A percentile compares a stretch with the other conserved stretches of the same genome.
Conservation (phyloP, 75 land plant genomes). For the Pseudotsuga menziesii region DNA sequence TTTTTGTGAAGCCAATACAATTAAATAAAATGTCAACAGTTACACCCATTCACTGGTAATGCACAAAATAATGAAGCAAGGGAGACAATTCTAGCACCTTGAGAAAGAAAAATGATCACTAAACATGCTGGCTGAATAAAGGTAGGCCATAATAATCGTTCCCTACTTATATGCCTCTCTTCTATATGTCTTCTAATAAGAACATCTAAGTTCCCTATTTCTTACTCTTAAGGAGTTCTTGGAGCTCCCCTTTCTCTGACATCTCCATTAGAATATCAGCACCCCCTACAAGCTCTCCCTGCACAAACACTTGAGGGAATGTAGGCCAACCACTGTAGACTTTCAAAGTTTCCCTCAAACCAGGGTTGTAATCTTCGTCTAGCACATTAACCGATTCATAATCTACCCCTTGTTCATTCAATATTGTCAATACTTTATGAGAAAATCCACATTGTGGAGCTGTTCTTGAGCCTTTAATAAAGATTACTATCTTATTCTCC, state of each 20-base stretch:
- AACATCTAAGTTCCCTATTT: constrained; percentile 18
- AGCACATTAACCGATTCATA: constrained; percentile 85
- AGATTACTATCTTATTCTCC: constrained; percentile 80
- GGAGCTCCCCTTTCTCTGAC: constrained; percentile 85
- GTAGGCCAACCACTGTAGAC: constrained; percentile 96
- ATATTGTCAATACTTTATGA: constrained; percentile 81
- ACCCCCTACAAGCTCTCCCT: constrained; percentile 93
- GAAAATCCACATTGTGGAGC: constrained; percentile 97
- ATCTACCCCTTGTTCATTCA: constrained; percentile 74
- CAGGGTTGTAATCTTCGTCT: constrained; percentile 86
- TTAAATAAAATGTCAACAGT: background rate
- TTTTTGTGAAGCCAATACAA: background rate
- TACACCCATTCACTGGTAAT: background rate
- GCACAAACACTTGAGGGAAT: constrained; percentile 88
- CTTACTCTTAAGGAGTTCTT: constrained; percentile 35
- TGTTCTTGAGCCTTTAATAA: constrained; percentile 96
- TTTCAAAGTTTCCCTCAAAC: constrained; percentile 80
- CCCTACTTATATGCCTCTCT: background rate
- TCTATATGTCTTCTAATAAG: background rate
- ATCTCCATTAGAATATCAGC: constrained; percentile 85
- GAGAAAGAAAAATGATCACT: background rate
- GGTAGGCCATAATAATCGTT: background rate
- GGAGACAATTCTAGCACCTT: background rate
- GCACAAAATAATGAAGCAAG: background rate
- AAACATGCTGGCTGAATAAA: background rate